Base-by-base conservation (phyloP, 1,139 yeast genomes). In the Debaryomyces sp. region DNA sequence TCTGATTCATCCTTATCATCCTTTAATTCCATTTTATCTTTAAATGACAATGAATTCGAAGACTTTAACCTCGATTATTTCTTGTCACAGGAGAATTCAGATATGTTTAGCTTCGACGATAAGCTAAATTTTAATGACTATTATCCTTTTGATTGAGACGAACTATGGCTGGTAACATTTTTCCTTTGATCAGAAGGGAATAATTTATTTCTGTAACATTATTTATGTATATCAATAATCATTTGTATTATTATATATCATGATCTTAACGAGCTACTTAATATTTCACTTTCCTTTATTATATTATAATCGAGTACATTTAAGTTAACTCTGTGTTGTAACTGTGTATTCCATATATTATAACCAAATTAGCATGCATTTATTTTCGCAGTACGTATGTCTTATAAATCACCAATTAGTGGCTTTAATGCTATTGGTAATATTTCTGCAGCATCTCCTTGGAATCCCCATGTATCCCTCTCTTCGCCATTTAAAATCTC, bases 391-490 rank as follows among this genome's bases (percentile, higher is more conserved):
- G 23, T 33, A 10, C 30, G 18, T 26, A 24, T 22, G 22, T 40
- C 27, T 33, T 43, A 50, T 30, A 53, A 30, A 2, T 60, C 62
- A 9, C 66, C 71, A 30, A 71, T 58, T 34, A 78, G 53, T 23
- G 87, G 91, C 57, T 75, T 81, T 46, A 89, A 68, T 4, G 91
- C 91, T 34, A 66, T 50, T 0, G 96, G 96, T 27, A 90, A 69
- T 63, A 81, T 68, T 48, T 80, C 79, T 0, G 94, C 87, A 0
- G 96, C 95, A 62, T 89, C 96, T 1, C 97, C 97, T 50, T 76
- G 68, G 60, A 89, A 89, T 27, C 85, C 87, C 94, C 95, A 89
- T 54, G 63, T 68, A 23, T 73, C 77, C 7, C 67, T 67, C 15
- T 70, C 75, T 41, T 71, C 67, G 0, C 80, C 77, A 0, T 67